Evolutionary conservation across 345 rosid genomes (phyloP), one percentile per base, ranked within the genome.

Genomic region (Euphorbia tirucalli): DNA sequence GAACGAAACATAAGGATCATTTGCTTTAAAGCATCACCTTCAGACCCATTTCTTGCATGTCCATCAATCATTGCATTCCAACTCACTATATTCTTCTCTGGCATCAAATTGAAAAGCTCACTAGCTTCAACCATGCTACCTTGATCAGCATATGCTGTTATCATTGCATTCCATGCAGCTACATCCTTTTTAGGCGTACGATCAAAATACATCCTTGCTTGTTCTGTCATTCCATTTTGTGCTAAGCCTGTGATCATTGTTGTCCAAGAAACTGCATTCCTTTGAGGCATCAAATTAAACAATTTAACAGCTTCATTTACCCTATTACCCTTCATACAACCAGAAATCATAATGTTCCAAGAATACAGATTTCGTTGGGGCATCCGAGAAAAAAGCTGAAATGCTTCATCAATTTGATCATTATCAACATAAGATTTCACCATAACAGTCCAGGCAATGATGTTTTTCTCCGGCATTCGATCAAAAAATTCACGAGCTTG

Each of bases 61-160:
- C 83, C 85, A 64, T 81, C 82, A 30, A 84, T 77, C 65, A 84
- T 70, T 3, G 67, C 72, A 74, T 84, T 84, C 87, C 87, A 84
- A 66, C 81, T 76, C 15, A 74, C 76, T 11, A 69, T 28, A 63
- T 81, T 76, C 72, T 71, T 81, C 39, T 27, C 64, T 0, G 76
- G 81, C 81, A 79, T 81, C 63, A 71, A 81, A 46, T 30, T 44
- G 56, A 84, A 79, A 69, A 77, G 71, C 70, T 73, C 75, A 57
- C 56, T 69, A 69, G 83, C 80, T 74, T 81, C 78, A 63, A 31
- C 39, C 77, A 71, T 69, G 67, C 22, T 44, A 13, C 84, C 84
- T 41, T 62, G 68, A 61, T 76, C 74, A 66, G 60, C 49, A 63
- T 76, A 78, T 49, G 70, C 79, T 0, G 78, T 78, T 66, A 81